Evolutionary conservation across 495 filamentous ascomycete species (phyloP).

Genomic region (Aspergillus heteromorphus): DNA sequence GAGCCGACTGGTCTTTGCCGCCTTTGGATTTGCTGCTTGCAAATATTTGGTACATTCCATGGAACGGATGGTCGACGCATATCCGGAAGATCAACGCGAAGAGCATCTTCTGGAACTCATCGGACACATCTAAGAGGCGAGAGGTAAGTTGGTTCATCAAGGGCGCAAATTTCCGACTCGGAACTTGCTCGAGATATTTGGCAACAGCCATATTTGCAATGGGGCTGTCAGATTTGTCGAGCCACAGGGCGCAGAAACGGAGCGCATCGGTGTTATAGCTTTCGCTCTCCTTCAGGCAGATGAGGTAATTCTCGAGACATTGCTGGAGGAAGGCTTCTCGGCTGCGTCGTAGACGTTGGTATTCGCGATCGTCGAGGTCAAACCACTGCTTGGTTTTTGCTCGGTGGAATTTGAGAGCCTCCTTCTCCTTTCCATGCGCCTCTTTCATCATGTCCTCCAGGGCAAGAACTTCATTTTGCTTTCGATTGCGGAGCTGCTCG

Average conservation of each 20-base stretch:
- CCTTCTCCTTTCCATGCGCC: slow-evolving; percentile 47
- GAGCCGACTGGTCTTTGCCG: slow-evolving; percentile 64
- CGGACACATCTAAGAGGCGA: slow-evolving; percentile 63
- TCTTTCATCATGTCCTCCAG: slow-evolving; percentile 53
- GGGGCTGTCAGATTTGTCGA: slow-evolving; percentile 68
- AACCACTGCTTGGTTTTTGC: slow-evolving; percentile 82
- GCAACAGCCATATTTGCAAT: slow-evolving; percentile 73
- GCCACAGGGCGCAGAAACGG: slow-evolving; percentile 92
- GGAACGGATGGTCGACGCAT: slow-evolving; percentile 87
- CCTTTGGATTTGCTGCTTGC: slow-evolving; percentile 63
- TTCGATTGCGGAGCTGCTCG: slow-evolving; percentile 71
- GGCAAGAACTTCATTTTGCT: slow-evolving; percentile 68
- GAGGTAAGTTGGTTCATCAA: slow-evolving; percentile 96
- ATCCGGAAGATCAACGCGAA: slow-evolving; percentile 68
- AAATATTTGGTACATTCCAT: slow-evolving; percentile 94
- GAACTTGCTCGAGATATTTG: slow-evolving; percentile 63
- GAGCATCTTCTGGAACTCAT: slow-evolving; percentile 71
- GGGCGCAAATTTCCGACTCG: slow-evolving; percentile 84
- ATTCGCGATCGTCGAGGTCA: slow-evolving; percentile 79
- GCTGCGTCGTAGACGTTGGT: slow-evolving; percentile 65
- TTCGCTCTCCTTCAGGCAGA: slow-evolving; percentile 76
- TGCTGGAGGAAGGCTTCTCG: slow-evolving; percentile 76
- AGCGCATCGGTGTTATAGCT: slow-evolving; percentile 83
- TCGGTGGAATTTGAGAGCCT: slow-evolving; percentile 38
- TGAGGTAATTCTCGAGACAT: slow-evolving; percentile 92